These are phyloP conservation scores for Polyrhizophydium stewartii DNA, from an alignment of 371 early-diverging fungal species.

Conservation along the genomic window DNA sequence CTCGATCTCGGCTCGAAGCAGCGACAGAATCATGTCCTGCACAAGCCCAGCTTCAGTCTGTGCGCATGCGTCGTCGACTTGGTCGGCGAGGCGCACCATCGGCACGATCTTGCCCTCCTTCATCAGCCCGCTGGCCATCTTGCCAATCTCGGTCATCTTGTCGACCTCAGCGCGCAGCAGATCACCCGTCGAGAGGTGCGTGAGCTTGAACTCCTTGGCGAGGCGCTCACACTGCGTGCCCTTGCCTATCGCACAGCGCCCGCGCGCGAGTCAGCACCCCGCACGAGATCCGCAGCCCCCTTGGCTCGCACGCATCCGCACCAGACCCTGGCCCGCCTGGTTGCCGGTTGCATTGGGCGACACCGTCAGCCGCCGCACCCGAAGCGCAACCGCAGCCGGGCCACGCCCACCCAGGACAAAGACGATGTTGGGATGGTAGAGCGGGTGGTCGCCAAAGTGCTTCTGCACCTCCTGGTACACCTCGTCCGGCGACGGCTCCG, in stretches of 20 bases:
- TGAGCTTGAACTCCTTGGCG: conserved; percentile 38
- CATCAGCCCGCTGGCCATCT: conserved; percentile 76
- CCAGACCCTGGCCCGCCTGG: conserved; percentile 37
- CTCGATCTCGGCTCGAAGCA: conserved; percentile 4
- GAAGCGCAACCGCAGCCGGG: too few species aligned
- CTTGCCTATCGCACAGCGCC: conserved; percentile 14
- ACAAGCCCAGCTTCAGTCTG: neutral
- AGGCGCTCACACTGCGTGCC: conserved; percentile 45
- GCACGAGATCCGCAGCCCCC: too few species aligned
- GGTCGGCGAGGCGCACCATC: conserved; percentile 53
- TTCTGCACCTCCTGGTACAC: conserved; percentile 30
- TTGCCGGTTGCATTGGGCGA: neutral
- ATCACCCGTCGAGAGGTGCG: conserved; percentile 64
- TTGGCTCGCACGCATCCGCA: neutral
- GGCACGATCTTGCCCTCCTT: conserved; percentile 94
- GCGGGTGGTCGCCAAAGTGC: conserved; percentile 12
- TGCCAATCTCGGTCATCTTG: conserved; percentile 72
- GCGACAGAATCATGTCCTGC: neutral
- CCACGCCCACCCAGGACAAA: conserved; percentile 33
- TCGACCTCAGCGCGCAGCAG: conserved; percentile 50
- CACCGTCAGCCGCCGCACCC: too few species aligned
- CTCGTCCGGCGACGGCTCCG: conserved; percentile 26
- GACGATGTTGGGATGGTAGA: conserved; percentile 33
- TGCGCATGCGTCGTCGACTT: too few species aligned
- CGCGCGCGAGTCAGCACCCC: too few species aligned